Evolutionary conservation across 768 basidiomycete species (phyloP), one percentile per base, ranked within the genome.

Genomic region (Rhizopogon rudus): DNA sequence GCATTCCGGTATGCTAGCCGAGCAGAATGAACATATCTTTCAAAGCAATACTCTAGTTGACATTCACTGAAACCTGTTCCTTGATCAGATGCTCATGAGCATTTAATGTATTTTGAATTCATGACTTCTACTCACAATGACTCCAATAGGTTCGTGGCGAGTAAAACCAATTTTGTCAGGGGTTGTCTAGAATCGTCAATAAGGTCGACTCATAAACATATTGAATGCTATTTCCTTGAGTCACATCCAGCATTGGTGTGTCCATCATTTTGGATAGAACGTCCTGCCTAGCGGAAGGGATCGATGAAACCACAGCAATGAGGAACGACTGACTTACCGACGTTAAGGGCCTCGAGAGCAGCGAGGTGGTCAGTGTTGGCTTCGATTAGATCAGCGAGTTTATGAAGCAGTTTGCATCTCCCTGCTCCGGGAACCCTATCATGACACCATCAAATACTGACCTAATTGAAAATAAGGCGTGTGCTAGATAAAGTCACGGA

Each of bases 281-380:
- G 80, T 77, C 70, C 86, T 86, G 42, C 85, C 82, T 80, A 40
- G 39, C 14, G 20, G 33, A n/a, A 51, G 1, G 17, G 31, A 58
- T 56, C 51, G 57, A 45, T 44, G 46, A 28, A 6, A 20, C 16
- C 20, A 10, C 1, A 20, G 35, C 8, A n/a, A 28, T 13, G 40
- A 17, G 17, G 13, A 73, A 9, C n/a, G 28, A 9, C 28, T 20
- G 86, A 28, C 65, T 61, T 7, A 83, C 82, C 81, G 56, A 84
- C 84, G 65, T 93, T 82, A 56, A 89, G 71, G 12, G 84, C 73
- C 71, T 93, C 91, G 42, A 93, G 67, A 1, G 89, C 88, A 2
- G 87, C 82, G 51, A 93, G 73, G 53, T 82, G 79, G 31, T 88
- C 84, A 3, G 65, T 61, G 68, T 91, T 67, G 42, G 71, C 58